These are phyloP conservation scores for Apiospora koreana DNA, from an alignment of 2,329 filamentous ascomycete species.

Conservation along the genomic window DNA sequence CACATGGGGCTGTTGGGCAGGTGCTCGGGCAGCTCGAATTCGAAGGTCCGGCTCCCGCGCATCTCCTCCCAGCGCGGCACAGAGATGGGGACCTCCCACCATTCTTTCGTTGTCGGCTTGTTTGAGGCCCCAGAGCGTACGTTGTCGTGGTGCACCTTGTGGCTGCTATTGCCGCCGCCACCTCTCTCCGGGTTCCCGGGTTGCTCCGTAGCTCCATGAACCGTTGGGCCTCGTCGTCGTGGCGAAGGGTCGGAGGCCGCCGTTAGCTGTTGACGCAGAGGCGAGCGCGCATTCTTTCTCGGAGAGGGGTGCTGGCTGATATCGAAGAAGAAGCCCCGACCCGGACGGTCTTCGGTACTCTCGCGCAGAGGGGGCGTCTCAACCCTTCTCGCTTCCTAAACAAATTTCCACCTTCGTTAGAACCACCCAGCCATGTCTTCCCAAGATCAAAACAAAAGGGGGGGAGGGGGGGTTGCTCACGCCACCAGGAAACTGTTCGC, in stretches of 20 bases:
- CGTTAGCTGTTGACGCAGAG: conserved; percentile 3
- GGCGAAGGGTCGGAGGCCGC: conserved; percentile 2
- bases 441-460: no score
- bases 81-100: conserved; percentile 32
- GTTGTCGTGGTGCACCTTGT: no score
- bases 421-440: no score
- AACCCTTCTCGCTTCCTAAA: conserved; percentile 50
- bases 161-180: no score
- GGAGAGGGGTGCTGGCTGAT: conserved; percentile 24
- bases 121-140: not conserved
- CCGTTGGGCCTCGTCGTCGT: conserved; percentile 11
- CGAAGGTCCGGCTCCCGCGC: conserved; percentile 33
- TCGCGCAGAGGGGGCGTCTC: conserved; percentile 48
- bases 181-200: no score
- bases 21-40: conserved; percentile 53
- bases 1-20: conserved; percentile 53
- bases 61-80: conserved; percentile 27
- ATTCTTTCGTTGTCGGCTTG: conserved; percentile 24
- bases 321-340: conserved; percentile 46
- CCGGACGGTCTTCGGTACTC: conserved; percentile 36
- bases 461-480: conserved; percentile 27
- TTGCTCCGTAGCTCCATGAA: not conserved
- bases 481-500: conserved; percentile 31
- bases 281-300: conserved; percentile 20
- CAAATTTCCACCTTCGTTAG: not conserved